Percentiles rank a stretch among this genome's conserved stretches.
phyloP scores from a whole-genome alignment of 2,329 filamentous ascomycete species.

The Macrophomina pseudophaseolina region DNA sequence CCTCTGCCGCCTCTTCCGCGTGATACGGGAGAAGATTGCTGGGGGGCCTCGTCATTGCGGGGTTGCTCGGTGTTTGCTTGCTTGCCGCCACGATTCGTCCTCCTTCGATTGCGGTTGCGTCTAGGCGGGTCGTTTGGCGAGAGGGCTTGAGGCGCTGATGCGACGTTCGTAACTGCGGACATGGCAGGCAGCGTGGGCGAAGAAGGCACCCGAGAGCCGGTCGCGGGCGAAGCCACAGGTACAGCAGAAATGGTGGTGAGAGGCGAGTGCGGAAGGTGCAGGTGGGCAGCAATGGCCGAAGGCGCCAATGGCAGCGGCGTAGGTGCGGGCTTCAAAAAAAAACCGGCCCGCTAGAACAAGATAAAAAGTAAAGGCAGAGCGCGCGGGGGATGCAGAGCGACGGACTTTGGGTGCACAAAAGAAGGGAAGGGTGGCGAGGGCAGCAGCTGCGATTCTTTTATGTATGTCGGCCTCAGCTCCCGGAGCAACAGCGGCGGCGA shows the following conservation, averaged over 20 bases:
- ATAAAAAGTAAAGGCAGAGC: slow-evolving; percentile 30
- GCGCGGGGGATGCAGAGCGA: background rate
- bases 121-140: slow-evolving; percentile 16
- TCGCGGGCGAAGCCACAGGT: background rate
- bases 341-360: slow-evolving; percentile 37
- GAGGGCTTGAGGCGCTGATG: slow-evolving; percentile 10
- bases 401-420: slow-evolving; percentile 27
- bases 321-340: slow-evolving; percentile 36
- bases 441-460: background rate
- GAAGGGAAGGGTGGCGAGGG: background rate
- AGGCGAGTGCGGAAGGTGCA: background rate
- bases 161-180: slow-evolving; percentile 2
- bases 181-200: background rate
- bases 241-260: background rate
- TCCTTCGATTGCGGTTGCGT: slow-evolving; percentile 15
- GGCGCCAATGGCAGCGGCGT: background rate
- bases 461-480: slow-evolving; percentile 1
- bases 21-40: background rate
- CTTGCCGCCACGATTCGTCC: slow-evolving; percentile 6
- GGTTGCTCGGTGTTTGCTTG: background rate
- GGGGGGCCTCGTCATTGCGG: background rate
- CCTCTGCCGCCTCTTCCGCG: slow-evolving; percentile 1
- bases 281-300: background rate
- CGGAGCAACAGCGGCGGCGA: background rate
- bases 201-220: background rate